Evolutionary conservation across 345 rosid species (phyloP), one percentile per base, ranked within the genome.

Genomic region (Eucalyptus lansdowneana): DNA sequence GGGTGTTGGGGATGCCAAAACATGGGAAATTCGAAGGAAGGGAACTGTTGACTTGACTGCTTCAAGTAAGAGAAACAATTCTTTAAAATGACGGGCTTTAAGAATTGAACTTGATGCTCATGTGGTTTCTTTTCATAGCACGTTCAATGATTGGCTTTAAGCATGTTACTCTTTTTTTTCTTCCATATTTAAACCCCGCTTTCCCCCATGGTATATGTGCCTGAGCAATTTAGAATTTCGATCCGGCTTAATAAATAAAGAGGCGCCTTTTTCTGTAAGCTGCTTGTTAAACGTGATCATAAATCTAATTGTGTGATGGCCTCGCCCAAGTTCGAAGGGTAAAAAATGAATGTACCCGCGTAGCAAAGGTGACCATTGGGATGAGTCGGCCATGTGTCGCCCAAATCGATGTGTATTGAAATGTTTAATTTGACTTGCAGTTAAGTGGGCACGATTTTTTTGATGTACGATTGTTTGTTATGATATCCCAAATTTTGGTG

Each of bases 151-250:
- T n/a, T 19, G 19, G 37, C 19, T 65, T 29, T 69, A 5, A 34
- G n/a, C 67, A 6, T 27, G n/a, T 6, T 3, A 27, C 17, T 62
- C 37, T 29, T n/a, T n/a, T n/a, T n/a, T 1, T 1, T n/a, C 3
- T 67, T 67, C 37, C 34, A n/a, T 14, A n/a, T n/a, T 67, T 7
- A n/a, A 69, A 34, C 21, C 80, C 22, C 24, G 11, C 80, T n/a
- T 65, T 14, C 80, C 80, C 80, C 40, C 19, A 7, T 67, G 11
- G 22, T 67, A 15, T 67, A 1, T 31, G 22, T 67, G 19, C 80
- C 11, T 67, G 21, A 4, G 44, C 13, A 9, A 19, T 37, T 19
- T 25, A 17, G 44, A 34, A 69, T 69, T 34, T 17, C 14, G 4
- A 69, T 37, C 21, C 8, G 25, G 40, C 45, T 69, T 21, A 3